These are phyloP conservation scores for Alternaria angustiovoidea DNA, from an alignment of 2,329 filamentous ascomycete species.

Conservation along the genomic window DNA sequence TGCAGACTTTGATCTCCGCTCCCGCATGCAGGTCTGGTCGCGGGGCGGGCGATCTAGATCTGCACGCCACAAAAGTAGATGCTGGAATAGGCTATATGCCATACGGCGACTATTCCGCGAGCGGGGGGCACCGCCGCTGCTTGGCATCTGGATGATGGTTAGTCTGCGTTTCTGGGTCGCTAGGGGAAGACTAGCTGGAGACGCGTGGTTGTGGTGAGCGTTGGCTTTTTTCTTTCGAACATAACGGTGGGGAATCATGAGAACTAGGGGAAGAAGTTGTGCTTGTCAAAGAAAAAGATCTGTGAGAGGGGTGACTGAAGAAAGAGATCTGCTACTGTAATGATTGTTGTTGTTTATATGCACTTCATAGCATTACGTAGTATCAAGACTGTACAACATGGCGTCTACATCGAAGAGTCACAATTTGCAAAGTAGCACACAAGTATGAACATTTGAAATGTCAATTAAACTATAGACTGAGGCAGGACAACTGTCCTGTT, in stretches of 20 bases:
- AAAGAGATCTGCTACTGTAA: no score
- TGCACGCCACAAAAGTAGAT: not conserved
- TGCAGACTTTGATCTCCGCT: not conserved
- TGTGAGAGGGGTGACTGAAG: no score
- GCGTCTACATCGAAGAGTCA: not conserved
- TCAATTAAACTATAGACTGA: not conserved
- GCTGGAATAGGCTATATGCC: not conserved
- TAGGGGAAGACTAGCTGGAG: not conserved
- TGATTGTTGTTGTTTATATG: no score
- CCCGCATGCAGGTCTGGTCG: not conserved
- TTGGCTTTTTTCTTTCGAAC: no score
- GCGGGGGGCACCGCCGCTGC: not conserved
- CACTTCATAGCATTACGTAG: no score
- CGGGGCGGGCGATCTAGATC: not conserved
- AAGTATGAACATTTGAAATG: not conserved
- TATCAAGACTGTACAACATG: no score
- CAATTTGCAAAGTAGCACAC: not conserved
- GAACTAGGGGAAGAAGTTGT: not conserved
- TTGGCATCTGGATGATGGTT: not conserved
- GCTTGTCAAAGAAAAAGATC: no score
- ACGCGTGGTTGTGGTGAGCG: no score
- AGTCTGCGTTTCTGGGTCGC: not conserved
- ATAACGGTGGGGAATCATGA: no score
- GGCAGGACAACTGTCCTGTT: not conserved
- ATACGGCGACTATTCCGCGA: not conserved